Base-by-base conservation (phyloP, 257 asterid species). In the Thymus mandschuricus region DNA sequence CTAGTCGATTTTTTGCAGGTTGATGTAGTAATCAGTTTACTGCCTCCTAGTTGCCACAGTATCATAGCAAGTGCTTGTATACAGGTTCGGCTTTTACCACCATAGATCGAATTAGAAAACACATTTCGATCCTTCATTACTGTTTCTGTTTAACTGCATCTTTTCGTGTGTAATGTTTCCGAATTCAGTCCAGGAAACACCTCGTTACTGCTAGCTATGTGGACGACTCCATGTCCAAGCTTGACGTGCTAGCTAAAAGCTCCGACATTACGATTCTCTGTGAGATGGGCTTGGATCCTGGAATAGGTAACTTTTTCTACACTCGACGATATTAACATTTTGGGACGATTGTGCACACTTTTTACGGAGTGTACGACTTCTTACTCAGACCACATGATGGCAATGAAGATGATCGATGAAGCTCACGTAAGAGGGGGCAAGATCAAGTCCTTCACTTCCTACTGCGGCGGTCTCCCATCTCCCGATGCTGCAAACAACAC, bases 211-310 rank as follows among this genome's bases (percentile, higher is more conserved):
- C 97, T 77, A 94, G 99, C 78, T 94, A 94, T 64, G 97, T 94
- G 55, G 97, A 94, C 64, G 97, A 89, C 68, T 85, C 90, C 77
- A 87, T 89, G 88, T 81, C 87, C 66, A 89, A 84, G 87, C 83
- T 94, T 71, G 95, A 91, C 57, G 90, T 86, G 83, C 74, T 60
- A 61, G 96, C 99, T 46, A 94, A 91, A 81, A 60, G 50, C 66
- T 81, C 92, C 33, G 92, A 90, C 66, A 63, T 94, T 66, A 83
- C 95, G 34, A 85, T 94, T 88, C 90, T 94, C 54, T 89, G 97
- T 68, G 99, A 94, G 85, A 94, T 94, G 99, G 97, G 99, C 45
- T 83, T 94, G 92, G 97, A 94, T 82, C 99, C 97, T 51, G 99
- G 99, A 81, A 91, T 94, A 57, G 99, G 99, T 91, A 88, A 81